Percentiles rank a stretch among this genome's conserved stretches.
Conservation (phyloP, 805 yeast species). For the Cyberlindnera amylophila region DNA sequence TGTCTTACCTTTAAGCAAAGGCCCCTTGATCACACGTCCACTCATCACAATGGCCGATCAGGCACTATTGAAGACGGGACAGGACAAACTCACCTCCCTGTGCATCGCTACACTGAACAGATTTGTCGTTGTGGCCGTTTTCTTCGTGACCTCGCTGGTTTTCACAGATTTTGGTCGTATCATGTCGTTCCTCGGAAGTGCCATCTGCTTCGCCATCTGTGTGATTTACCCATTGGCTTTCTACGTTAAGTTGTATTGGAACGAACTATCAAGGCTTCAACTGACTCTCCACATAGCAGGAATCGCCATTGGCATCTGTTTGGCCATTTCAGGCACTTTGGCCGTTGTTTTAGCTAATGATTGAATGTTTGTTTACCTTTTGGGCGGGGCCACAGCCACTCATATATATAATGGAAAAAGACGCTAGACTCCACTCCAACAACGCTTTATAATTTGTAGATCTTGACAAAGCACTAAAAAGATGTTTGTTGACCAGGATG, state of each 20-base stretch:
- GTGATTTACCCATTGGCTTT: conserved; percentile 65
- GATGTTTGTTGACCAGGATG: conserved; percentile 21
- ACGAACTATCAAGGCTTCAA: conserved; percentile 31
- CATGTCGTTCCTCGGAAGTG: conserved; percentile 69
- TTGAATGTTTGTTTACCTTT: conserved; percentile 7
- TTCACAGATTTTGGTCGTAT: conserved; percentile 72
- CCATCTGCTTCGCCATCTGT: conserved; percentile 71
- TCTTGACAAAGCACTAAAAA: too few relatives aligned
- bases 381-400: conserved; percentile 4
- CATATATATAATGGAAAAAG: neutral
- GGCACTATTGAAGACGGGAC: conserved; percentile 12
- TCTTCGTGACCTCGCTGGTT: conserved; percentile 49
- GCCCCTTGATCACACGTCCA: conserved; percentile 73
- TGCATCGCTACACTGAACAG: conserved; percentile 16
- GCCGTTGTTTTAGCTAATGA: conserved; percentile 26
- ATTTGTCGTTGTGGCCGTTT: conserved; percentile 26
- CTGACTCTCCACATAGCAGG: conserved; percentile 14
- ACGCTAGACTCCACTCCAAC: neutral
- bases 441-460: neutral
- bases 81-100: neutral
- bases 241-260: conserved; percentile 47
- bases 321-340: conserved; percentile 25
- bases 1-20: conserved; percentile 69
- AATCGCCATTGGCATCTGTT: conserved; percentile 5
- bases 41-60: conserved; percentile 59